Evolutionary conservation across 768 basidiomycete genomes (phyloP), one percentile per base, ranked within the genome.

Genomic region (Artomyces pyxidatus): DNA sequence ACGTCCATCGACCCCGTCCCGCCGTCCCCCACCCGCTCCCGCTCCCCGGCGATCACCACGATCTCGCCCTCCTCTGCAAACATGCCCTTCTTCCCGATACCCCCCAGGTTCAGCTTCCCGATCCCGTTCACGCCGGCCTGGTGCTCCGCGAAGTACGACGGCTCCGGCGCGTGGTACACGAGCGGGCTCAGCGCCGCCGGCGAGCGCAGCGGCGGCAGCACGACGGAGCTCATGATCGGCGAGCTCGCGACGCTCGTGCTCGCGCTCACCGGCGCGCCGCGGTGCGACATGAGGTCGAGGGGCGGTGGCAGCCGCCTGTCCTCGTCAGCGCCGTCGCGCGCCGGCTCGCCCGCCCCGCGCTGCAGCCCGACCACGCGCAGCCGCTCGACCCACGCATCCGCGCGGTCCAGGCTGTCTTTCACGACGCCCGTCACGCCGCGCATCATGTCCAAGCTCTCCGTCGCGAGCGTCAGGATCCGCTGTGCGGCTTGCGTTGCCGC

Each of bases 401-500:
- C 92, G 47, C 84, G 73, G 62, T 93, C 90, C 64, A 94, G 69
- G 53, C 83, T 88, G 52, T 93, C 92, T 59, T 82, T 85, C 52
- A 94, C 85, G 21, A 94, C 88, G 4, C 78, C 75, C n/a, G 88
- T 88, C 25, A 93, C 88, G 25, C 87, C 81, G 25, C 83, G 73
- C 74, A 95, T 81, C 89, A 93, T 94, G 60, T 95, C 91, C 64
- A 95, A 61, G 60, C 90, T 92, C 70, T 95, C 93, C 12, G 85
- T 86, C 11, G 92, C 90, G 8, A 95, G 78, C 7, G 83, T 80
- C 56, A 95, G 63, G 17, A 95, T 83, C 44, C 85, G 71, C 62
- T 88, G 85, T 9, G 92, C 88, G 25, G 90, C 85, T 14, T 80
- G 73, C 21, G 78, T 73, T 2, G 87, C 88, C 6, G 80, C 70